phyloP scores from a whole-genome alignment of 2,329 filamentous ascomycete species.

The Sphaerostilbella broomeana region DNA sequence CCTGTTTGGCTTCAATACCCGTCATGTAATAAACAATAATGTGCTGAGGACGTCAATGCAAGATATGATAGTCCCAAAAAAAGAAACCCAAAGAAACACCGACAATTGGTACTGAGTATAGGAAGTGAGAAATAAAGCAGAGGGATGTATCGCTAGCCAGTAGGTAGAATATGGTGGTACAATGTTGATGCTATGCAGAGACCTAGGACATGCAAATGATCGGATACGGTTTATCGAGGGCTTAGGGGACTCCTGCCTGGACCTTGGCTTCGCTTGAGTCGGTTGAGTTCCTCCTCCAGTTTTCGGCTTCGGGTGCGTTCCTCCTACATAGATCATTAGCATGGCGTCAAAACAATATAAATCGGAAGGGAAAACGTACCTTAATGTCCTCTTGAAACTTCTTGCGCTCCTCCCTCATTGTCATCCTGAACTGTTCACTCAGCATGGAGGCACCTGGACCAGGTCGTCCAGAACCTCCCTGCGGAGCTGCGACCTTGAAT shows the following conservation, averaged over 20 bases:
- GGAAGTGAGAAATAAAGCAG: slow-evolving; percentile 13
- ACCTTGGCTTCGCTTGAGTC: slow-evolving; percentile 36
- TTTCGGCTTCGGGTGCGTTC: slow-evolving; percentile 42
- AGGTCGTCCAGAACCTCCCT: slow-evolving; percentile 26
- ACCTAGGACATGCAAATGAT: slow-evolving; percentile 1
- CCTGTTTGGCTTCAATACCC: too few relatives aligned
- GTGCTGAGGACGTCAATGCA: background rate
- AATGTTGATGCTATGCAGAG: too few relatives aligned
- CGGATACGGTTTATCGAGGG: slow-evolving; percentile 27
- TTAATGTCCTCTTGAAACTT: slow-evolving; percentile 50
- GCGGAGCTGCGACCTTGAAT: slow-evolving; percentile 35
- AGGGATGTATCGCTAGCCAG: too few relatives aligned
- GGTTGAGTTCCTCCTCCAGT: slow-evolving; percentile 45
- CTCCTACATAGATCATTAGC: slow-evolving; percentile 34
- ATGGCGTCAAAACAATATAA: background rate
- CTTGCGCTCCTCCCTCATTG: slow-evolving; percentile 51
- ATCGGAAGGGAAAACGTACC: slow-evolving; percentile 29
- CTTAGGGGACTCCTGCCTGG: slow-evolving; percentile 39
- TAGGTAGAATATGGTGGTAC: slow-evolving; percentile 1
- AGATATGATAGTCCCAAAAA: background rate
- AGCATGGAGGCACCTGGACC: slow-evolving; percentile 44
- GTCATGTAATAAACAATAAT: too few relatives aligned
- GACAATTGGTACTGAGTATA: slow-evolving; percentile 8
- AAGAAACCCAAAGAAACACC: slow-evolving; percentile 2
- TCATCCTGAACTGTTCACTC: slow-evolving; percentile 50